Evolutionary conservation across 805 yeast species (phyloP), one percentile per base, ranked within the genome.

Genomic region (Ogataea trehaloabstinens): DNA sequence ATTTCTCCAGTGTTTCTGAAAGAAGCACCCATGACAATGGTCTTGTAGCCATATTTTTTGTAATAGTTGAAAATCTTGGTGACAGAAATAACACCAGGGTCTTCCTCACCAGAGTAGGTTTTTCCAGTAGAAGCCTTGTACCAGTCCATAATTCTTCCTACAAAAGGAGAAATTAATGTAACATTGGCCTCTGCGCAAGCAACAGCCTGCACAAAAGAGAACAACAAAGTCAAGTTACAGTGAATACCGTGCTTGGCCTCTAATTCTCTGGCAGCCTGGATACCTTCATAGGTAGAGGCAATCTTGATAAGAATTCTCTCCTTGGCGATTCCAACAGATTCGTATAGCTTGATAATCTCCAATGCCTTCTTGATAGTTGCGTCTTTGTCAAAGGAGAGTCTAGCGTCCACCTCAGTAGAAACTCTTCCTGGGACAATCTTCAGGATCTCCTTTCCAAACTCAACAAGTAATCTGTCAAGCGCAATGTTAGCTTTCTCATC

Each of bases 1-100:
- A 93, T 87, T 74, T 91, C 99, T 55, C 89, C 96, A 48, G 73
- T 68, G 77, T 90, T 93, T 82, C 99, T 91, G 89, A 93, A 91
- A 44, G 98, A 91, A 45, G 99, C 99, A 71, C 99, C 99, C 99
- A 93, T 93, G 63, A 93, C 98, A 64, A 93, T 90, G 67, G 99
- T 93, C 60, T 91, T 78, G 82, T 93, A 93, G 56, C 83, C 91
- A 70, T 68, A 87, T 74, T 91, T 91, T 83, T 93, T 93, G 85
- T 93, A 93, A 82, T 93, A 93, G 85, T 90, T 85, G 86, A 67
- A 93, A 68, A 93, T 93, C 46, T 63, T 65, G 70, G 81, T 83
- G 57, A 93, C 99, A 30, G 96, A 87, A 36, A 73, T 37, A 46
- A 93, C 98, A 84, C 99, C 99, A 53, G 99, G 99, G 70, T 93